Conservation (phyloP, 805 yeast genomes). For the Pichia insulana region DNA sequence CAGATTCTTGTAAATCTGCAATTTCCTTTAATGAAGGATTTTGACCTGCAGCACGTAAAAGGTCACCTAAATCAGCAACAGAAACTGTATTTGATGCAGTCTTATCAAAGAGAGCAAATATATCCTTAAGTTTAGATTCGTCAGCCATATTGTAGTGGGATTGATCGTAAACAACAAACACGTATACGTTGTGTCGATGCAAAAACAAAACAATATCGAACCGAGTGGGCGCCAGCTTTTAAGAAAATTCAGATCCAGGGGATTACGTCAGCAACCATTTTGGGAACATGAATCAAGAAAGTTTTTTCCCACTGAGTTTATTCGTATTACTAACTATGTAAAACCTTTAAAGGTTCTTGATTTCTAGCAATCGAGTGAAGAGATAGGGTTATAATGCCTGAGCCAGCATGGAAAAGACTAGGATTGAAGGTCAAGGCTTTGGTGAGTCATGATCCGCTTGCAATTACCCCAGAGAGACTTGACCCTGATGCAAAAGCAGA, state of each 20-base stretch:
- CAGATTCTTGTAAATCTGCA: constrained; percentile 40
- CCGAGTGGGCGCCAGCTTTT: background rate
- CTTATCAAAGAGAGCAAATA: constrained; percentile 93
- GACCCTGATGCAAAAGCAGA: background rate
- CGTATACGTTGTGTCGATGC: background rate
- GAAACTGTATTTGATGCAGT: constrained; percentile 92
- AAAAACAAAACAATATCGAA: background rate
- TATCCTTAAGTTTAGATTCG: constrained; percentile 63
- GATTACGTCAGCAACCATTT: too few species aligned
- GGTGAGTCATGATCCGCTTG: constrained; percentile 36
- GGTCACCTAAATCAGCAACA: constrained; percentile 77
- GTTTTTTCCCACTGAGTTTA: too few species aligned
- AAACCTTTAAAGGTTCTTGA: too few species aligned
- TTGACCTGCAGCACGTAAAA: constrained; percentile 94
- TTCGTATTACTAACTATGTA: too few species aligned
- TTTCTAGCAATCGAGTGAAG: too few species aligned
- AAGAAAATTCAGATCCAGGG: too few species aligned
- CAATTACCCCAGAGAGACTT: constrained; percentile 22
- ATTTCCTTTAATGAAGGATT: constrained; percentile 94
- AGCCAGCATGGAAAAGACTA: constrained; percentile 81
- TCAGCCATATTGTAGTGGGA: constrained; percentile 5
- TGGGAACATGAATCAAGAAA: too few species aligned
- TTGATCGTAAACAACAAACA: too few species aligned
- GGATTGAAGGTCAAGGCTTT: constrained; percentile 56
- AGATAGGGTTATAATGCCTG: constrained; percentile 8